Conservation (phyloP, 1,284 basidiomycete genomes). For the Leccinum insigne region DNA sequence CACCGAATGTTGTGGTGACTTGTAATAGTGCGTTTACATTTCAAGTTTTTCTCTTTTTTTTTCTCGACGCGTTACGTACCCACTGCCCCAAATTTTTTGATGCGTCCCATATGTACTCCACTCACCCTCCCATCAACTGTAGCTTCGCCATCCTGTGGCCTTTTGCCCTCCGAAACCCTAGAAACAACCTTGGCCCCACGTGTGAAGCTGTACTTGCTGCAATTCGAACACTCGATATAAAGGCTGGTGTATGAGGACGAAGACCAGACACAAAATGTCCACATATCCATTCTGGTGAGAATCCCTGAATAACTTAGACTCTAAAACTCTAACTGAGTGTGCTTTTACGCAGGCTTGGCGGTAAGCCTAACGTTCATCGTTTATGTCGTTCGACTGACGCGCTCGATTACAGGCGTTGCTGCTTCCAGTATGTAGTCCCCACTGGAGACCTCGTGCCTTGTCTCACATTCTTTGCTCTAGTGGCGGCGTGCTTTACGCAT, state of each 20-base stretch:
- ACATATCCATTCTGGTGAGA: slow-evolving; percentile 65
- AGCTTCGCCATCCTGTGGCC: slow-evolving; percentile 17
- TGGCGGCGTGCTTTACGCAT: slow-evolving; percentile 86
- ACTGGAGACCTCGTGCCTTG: neutral
- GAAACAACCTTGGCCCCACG: slow-evolving; percentile 4
- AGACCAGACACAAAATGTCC: slow-evolving; percentile 25
- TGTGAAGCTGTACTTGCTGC: slow-evolving; percentile 10
- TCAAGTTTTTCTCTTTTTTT: neutral
- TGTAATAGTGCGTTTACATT: slow-evolving; percentile 2
- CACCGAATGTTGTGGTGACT: slow-evolving; percentile 7
- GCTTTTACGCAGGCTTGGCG: slow-evolving; percentile 61
- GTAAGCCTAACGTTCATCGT: slow-evolving; percentile 39
- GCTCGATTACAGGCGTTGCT: slow-evolving; percentile 54
- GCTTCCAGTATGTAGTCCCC: slow-evolving; percentile 62
- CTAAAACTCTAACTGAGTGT: slow-evolving; percentile 2
- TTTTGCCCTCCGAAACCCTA: slow-evolving; percentile 15
- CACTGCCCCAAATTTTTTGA: slow-evolving; percentile 4
- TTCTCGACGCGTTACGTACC: slow-evolving; percentile 17
- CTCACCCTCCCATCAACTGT: neutral
- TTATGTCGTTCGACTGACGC: neutral
- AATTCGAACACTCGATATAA: slow-evolving; percentile 19
- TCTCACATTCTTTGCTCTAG: slow-evolving; percentile 39
- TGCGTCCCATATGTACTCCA: neutral
- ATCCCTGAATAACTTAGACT: neutral
- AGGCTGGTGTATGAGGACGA: slow-evolving; percentile 9